These are phyloP conservation scores for Malbranchea cinnamomea DNA, from an alignment of 2,329 filamentous ascomycete genomes.

Conservation along the genomic window DNA sequence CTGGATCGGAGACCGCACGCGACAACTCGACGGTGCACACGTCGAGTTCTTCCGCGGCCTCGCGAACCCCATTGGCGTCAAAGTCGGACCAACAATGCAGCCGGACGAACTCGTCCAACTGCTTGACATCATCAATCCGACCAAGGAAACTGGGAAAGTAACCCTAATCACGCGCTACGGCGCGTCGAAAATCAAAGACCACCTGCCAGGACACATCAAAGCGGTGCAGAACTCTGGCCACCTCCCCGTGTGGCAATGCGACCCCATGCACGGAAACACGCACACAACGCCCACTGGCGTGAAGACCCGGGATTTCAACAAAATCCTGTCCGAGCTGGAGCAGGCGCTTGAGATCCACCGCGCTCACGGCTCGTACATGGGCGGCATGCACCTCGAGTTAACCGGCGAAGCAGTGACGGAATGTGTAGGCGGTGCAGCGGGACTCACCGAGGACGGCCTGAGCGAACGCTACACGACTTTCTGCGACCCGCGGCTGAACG, in stretches of 20 bases:
- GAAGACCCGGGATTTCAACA: constrained; percentile 83
- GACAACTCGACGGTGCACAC: constrained; percentile 83
- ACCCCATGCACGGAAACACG: constrained; percentile 89
- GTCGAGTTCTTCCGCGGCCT: constrained; percentile 96
- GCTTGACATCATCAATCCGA: constrained; percentile 73
- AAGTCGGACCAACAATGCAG: constrained; percentile 79
- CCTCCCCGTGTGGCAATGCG: constrained; percentile 87
- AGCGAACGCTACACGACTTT: constrained; percentile 87
- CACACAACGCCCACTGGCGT: constrained; percentile 55
- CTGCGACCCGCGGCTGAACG: constrained; percentile 88
- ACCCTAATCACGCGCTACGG: constrained; percentile 95
- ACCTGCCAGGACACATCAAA: constrained; percentile 74
- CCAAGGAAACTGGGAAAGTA: constrained; percentile 72
- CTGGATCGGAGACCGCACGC: constrained; percentile 94
- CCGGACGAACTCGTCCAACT: constrained; percentile 60
- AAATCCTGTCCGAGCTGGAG: constrained; percentile 77
- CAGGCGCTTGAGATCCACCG: constrained; percentile 75
- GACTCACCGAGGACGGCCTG: constrained; percentile 73
- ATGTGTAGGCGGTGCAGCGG: constrained; percentile 80
- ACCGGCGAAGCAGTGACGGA: constrained; percentile 95
- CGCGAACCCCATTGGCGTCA: constrained; percentile 90
- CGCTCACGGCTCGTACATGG: constrained; percentile 69
- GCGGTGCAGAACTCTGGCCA: constrained; percentile 69
- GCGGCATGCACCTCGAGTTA: constrained; percentile 86
- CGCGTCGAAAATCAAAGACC: constrained; percentile 54